Conservation (phyloP, 2,329 filamentous ascomycete genomes). For the Thermoascus crustaceus region DNA sequence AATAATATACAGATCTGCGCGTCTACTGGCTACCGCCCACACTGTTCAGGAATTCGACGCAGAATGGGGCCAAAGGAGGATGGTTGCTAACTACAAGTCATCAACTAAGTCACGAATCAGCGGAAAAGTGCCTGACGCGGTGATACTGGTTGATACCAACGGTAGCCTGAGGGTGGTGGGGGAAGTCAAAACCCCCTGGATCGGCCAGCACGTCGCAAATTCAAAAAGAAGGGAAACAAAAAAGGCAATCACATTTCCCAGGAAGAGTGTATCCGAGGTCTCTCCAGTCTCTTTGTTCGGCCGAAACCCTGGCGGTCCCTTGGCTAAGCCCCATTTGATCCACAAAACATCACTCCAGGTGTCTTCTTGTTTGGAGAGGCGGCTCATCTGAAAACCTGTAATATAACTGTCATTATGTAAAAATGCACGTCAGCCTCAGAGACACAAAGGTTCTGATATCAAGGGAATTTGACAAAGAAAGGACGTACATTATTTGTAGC, state of each 20-base stretch:
- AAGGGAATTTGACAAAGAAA: background rate
- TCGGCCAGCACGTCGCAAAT: background rate
- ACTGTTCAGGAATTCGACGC: too few species aligned
- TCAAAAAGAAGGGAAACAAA: too few species aligned
- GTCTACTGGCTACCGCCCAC: too few species aligned
- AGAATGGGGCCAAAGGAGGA: too few species aligned
- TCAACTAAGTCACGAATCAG: background rate
- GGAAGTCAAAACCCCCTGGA: conserved; percentile 2
- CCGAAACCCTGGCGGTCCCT: background rate
- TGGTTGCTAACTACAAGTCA: background rate
- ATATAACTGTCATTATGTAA: conserved; percentile 1
- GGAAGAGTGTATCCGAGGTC: background rate
- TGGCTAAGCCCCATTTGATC: background rate
- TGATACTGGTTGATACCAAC: background rate
- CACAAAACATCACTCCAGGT: background rate
- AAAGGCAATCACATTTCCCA: background rate
- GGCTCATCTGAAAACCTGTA: background rate
- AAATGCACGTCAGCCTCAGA: background rate
- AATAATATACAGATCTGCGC: too few species aligned
- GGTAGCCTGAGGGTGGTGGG: background rate
- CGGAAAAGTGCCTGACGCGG: background rate
- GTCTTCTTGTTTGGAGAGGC: background rate
- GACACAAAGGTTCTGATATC: too few species aligned
- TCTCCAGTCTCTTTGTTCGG: background rate
- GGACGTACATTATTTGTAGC: background rate